These are phyloP conservation scores for Hymenoscyphus occultus DNA, from an alignment of 2,329 filamentous ascomycete genomes.

Conservation along the genomic window DNA sequence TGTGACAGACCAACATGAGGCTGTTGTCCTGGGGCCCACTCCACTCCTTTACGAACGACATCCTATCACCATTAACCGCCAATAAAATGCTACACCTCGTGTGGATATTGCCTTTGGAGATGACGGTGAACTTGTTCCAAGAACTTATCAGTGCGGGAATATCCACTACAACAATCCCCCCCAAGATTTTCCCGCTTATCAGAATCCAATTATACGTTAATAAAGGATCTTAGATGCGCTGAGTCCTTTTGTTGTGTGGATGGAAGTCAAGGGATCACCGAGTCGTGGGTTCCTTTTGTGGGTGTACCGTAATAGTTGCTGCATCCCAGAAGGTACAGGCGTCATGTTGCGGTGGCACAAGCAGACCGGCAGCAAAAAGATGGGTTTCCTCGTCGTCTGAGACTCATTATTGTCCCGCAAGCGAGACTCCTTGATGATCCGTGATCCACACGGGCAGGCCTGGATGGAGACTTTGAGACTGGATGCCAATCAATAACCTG, in stretches of 20 bases:
- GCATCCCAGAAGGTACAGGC: slow-evolving; percentile 6
- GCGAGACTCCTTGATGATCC: slow-evolving; percentile 7
- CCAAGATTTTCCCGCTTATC: slow-evolving; percentile 2
- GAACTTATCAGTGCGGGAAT: not conserved
- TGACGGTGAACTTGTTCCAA: slow-evolving; percentile 1
- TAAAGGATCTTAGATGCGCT: not conserved
- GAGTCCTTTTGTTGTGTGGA: slow-evolving; percentile 3
- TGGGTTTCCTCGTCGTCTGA: slow-evolving; percentile 8
- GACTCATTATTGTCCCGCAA: slow-evolving; percentile 6
- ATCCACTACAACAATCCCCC: not conserved
- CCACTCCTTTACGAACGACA: not conserved
- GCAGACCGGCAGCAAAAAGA: slow-evolving; percentile 5
- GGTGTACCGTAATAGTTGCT: slow-evolving; percentile 3
- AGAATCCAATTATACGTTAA: slow-evolving; percentile 3
- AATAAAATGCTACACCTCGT: not conserved
- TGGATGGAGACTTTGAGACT: not conserved
- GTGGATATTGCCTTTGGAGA: slow-evolving; percentile 4
- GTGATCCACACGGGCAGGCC: slow-evolving; percentile 1
- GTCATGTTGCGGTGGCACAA: slow-evolving; percentile 7
- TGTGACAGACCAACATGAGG: slow-evolving; percentile 1
- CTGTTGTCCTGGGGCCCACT: not conserved
- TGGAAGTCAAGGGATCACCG: slow-evolving; percentile 5
- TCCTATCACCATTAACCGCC: not conserved
- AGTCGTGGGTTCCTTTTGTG: slow-evolving; percentile 5
- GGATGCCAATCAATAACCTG: slow-evolving; percentile 5